Conservation (phyloP, 2,329 filamentous ascomycete species). For the Colletotrichum coccodes region DNA sequence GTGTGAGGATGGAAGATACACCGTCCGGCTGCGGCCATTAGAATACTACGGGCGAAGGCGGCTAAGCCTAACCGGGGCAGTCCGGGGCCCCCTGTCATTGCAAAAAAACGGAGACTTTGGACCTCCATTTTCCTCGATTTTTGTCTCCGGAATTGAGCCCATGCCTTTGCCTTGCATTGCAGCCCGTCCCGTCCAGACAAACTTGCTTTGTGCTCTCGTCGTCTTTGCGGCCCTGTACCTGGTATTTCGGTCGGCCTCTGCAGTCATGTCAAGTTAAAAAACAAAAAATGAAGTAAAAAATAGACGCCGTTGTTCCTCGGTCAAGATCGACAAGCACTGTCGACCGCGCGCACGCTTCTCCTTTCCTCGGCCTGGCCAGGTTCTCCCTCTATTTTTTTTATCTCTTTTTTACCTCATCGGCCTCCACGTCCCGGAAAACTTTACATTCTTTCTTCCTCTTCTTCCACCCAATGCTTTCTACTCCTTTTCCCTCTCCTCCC, state of each 20-base stretch:
- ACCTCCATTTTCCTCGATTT: conserved; percentile 19
- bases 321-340: neutral
- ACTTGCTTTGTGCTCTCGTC: neutral
- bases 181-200: neutral
- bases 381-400: conserved; percentile 1
- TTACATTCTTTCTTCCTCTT: neutral
- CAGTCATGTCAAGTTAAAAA: neutral
- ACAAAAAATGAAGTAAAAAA: neutral
- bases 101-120: conserved; percentile 16
- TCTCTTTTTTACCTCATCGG: conserved; percentile 13
- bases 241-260: neutral
- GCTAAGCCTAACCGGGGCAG: conserved; percentile 14
- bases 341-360: neutral
- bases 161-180: neutral
- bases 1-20: neutral
- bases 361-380: neutral
- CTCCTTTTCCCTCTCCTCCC: neutral
- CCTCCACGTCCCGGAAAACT: conserved; percentile 18
- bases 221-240: neutral
- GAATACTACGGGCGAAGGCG: neutral
- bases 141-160: neutral
- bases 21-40: conserved; percentile 22
- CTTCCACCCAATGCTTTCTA: neutral
- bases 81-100: conserved; percentile 7
- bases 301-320: neutral